Evolutionary conservation across 345 rosid genomes (phyloP).

Genomic region (Acer negundo): DNA sequence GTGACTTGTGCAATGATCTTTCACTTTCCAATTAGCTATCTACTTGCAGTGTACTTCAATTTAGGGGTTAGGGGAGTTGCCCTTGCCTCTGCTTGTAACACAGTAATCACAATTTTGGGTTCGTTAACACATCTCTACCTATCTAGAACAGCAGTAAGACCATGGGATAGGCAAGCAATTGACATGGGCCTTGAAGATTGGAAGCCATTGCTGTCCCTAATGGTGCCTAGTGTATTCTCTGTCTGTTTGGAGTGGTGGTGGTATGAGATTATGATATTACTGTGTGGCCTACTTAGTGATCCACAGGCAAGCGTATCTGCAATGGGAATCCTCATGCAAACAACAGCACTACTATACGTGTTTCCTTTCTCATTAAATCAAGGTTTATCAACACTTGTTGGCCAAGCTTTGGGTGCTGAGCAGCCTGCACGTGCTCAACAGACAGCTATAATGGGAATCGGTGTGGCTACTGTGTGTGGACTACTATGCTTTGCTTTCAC

Average conservation of each 20-base stretch:
- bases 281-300: constrained; percentile 32
- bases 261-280: constrained; percentile 40
- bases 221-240: constrained; percentile 30
- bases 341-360: constrained; percentile 36
- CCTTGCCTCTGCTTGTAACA: constrained; percentile 29
- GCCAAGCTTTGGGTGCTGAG: constrained; percentile 34
- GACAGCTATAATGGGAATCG: constrained; percentile 28
- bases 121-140: constrained; percentile 25
- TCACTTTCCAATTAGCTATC: constrained; percentile 37
- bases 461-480: constrained; percentile 25
- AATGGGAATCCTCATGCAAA: constrained; percentile 42
- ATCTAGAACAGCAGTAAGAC: constrained; percentile 30
- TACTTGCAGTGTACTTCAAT: constrained; percentile 23
- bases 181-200: constrained; percentile 10
- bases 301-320: constrained; percentile 39
- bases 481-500: constrained; percentile 26
- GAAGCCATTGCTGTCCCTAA: constrained; percentile 26
- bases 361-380: constrained; percentile 35
- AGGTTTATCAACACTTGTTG: constrained; percentile 32
- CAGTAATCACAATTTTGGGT: constrained; percentile 25
- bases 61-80: constrained; percentile 36
- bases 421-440: constrained; percentile 25
- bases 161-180: constrained; percentile 26
- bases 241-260: constrained; percentile 52
- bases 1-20: constrained; percentile 25